Percentiles rank a stretch among this genome's conserved stretches.
phyloP scores from a whole-genome alignment of 148 eudicot species.

The Beta vulgaris region DNA sequence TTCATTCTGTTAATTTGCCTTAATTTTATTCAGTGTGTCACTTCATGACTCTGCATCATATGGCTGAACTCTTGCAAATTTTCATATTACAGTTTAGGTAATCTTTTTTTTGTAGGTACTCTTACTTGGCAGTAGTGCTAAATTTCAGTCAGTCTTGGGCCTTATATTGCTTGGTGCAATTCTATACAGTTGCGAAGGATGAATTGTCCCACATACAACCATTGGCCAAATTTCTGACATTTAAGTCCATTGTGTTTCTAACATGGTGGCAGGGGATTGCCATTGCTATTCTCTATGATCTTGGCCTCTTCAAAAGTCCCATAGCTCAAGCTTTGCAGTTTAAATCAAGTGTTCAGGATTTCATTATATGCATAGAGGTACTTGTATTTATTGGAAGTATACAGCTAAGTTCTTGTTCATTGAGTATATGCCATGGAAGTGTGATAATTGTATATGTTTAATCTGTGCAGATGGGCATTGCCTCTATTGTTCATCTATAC shows the following conservation, averaged over 20 bases:
- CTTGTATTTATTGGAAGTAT: background rate
- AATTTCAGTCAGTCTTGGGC: slow-evolving; percentile 99
- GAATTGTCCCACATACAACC: slow-evolving; percentile 90
- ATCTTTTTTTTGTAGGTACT: slow-evolving; percentile 62
- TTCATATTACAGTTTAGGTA: background rate
- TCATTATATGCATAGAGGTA: slow-evolving; percentile 99
- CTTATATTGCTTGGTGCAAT: slow-evolving; percentile 88
- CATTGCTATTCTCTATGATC: slow-evolving; percentile 70
- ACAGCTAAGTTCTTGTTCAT: background rate
- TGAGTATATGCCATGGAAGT: slow-evolving; percentile 15
- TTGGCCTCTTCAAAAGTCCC: slow-evolving; percentile 85
- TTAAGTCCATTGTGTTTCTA: slow-evolving; percentile 95
- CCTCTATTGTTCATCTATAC: slow-evolving; percentile 86
- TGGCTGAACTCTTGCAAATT: background rate
- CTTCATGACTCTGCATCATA: background rate
- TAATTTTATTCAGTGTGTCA: background rate
- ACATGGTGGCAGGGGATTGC: slow-evolving; percentile 99
- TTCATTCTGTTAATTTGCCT: too few species aligned
- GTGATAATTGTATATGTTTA: slow-evolving; percentile 39
- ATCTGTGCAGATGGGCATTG: slow-evolving; percentile 96
- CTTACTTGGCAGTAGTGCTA: slow-evolving; percentile 83
- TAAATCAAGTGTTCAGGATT: slow-evolving; percentile 87
- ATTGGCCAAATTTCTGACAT: slow-evolving; percentile 85
- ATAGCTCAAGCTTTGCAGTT: slow-evolving; percentile 94
- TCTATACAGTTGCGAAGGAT: slow-evolving; percentile 80